phyloP scores from a whole-genome alignment of 179 eudicot genomes.

The Beta lomatogona region DNA sequence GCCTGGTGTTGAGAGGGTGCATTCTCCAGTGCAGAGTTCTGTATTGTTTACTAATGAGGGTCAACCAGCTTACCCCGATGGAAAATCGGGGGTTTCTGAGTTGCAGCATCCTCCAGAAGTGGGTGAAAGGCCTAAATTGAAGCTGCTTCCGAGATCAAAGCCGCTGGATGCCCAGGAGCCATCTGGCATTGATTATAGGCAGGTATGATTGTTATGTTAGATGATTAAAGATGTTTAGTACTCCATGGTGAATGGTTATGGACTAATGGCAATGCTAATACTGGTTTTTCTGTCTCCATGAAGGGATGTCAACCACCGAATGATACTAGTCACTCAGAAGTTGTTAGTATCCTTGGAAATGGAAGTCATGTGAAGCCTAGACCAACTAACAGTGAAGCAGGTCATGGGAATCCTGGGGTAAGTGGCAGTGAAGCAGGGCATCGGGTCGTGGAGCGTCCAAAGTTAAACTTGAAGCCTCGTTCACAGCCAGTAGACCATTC shows the following conservation, averaged over 20 bases:
- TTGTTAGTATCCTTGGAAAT: conserved; percentile 34
- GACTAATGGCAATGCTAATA: not conserved
- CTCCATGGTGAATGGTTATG: not conserved
- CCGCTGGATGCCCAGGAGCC: conserved; percentile 61
- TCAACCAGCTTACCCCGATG: conserved; percentile 39
- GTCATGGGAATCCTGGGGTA: conserved; percentile 36
- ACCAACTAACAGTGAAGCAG: conserved; percentile 35
- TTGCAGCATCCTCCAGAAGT: conserved; percentile 45
- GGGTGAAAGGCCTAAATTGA: conserved; percentile 74
- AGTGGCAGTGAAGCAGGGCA: conserved; percentile 37
- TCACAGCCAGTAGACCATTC: conserved; percentile 63
- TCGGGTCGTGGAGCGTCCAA: conserved; percentile 67
- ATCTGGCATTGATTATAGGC: conserved; percentile 42
- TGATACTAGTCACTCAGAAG: conserved; percentile 37
- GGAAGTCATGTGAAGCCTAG: conserved; percentile 40
- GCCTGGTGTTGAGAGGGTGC: conserved; percentile 42
- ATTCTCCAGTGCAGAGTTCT: conserved; percentile 47
- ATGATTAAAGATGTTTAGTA: not conserved
- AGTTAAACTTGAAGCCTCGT: conserved; percentile 79
- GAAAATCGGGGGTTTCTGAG: conserved; percentile 37
- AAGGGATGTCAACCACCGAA: conserved; percentile 43
- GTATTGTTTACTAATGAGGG: conserved; percentile 38
- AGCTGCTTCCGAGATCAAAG: conserved; percentile 79
- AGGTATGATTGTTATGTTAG: conserved; percentile 32
- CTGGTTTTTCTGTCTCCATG: conserved; percentile 16